Evolutionary conservation across 352 stramenopile species (phyloP).

Genomic region (Elongisporangium prolatum): DNA sequence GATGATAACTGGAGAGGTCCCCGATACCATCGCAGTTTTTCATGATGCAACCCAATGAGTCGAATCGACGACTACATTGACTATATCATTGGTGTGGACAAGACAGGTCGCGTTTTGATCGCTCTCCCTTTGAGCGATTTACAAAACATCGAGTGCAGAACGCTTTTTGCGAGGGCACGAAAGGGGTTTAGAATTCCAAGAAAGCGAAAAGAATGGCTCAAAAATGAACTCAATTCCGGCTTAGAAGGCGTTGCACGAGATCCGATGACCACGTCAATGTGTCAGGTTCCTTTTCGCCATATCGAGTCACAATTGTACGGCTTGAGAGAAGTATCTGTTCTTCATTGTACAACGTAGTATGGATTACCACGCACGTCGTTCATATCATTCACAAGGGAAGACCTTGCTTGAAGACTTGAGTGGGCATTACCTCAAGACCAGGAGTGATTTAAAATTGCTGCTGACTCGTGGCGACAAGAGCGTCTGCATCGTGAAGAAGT

Average conservation of each 20-base stretch:
- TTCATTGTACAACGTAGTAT: too few relatives aligned
- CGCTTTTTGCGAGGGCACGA: not conserved
- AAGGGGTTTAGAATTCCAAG: not conserved
- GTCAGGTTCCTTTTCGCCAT: too few relatives aligned
- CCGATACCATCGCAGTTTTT: not conserved
- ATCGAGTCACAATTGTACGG: too few relatives aligned
- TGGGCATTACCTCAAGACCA: too few relatives aligned
- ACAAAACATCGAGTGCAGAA: not conserved
- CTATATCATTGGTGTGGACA: not conserved
- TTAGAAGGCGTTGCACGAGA: not conserved
- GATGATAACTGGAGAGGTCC: not conserved
- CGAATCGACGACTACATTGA: not conserved
- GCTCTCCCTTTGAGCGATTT: not conserved
- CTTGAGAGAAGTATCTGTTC: too few relatives aligned
- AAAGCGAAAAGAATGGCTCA: not conserved
- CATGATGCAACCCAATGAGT: not conserved
- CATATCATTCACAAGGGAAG: too few relatives aligned
- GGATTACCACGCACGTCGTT: too few relatives aligned
- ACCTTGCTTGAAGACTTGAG: too few relatives aligned
- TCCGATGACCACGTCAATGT: not conserved
- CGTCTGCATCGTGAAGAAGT: too few relatives aligned
- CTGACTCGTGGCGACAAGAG: too few relatives aligned
- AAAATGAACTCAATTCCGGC: not conserved
- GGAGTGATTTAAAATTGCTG: too few relatives aligned
- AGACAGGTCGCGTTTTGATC: not conserved